Conservation (phyloP, 192 early-diverging fungal genomes). For the Phycomyces blakesleeanus region DNA sequence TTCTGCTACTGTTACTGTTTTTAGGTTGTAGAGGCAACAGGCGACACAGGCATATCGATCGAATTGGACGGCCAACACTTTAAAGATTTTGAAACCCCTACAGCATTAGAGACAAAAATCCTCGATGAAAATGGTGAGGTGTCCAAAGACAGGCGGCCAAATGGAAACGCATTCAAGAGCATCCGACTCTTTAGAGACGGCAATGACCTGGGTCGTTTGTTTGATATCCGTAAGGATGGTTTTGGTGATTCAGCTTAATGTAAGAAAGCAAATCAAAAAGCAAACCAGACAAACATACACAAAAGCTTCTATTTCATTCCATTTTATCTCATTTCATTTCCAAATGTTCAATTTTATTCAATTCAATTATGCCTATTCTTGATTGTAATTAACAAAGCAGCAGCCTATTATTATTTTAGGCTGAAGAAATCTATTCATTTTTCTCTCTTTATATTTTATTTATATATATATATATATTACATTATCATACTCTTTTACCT, state of each 20-base stretch:
- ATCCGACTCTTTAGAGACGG: constrained; percentile 30
- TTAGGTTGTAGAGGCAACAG: constrained; percentile 35
- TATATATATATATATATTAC: too few relatives aligned
- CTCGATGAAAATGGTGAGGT: constrained; percentile 39
- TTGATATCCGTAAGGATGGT: constrained; percentile 40
- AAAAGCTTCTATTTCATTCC: too few relatives aligned
- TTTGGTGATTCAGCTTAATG: constrained; percentile 13
- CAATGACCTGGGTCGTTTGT: constrained; percentile 35
- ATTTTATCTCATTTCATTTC: too few relatives aligned
- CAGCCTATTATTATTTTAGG: too few relatives aligned
- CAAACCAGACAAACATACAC: too few relatives aligned
- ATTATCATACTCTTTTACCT: too few relatives aligned
- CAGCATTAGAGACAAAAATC: constrained; percentile 40
- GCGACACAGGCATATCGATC: constrained; percentile 30
- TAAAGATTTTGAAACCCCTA: constrained; percentile 43
- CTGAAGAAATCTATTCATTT: too few relatives aligned
- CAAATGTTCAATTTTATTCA: too few relatives aligned
- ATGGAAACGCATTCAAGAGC: constrained; percentile 47
- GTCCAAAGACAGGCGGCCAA: constrained; percentile 39
- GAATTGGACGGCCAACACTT: constrained; percentile 29
- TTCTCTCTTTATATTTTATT: too few relatives aligned
- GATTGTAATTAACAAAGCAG: too few relatives aligned
- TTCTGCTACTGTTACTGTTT: too few relatives aligned
- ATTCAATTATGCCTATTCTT: too few relatives aligned
- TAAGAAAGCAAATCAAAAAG: not conserved